These are phyloP conservation scores for Pseudogymnoascus verrucosus DNA, from an alignment of 2,329 filamentous ascomycete genomes.

Conservation along the genomic window DNA sequence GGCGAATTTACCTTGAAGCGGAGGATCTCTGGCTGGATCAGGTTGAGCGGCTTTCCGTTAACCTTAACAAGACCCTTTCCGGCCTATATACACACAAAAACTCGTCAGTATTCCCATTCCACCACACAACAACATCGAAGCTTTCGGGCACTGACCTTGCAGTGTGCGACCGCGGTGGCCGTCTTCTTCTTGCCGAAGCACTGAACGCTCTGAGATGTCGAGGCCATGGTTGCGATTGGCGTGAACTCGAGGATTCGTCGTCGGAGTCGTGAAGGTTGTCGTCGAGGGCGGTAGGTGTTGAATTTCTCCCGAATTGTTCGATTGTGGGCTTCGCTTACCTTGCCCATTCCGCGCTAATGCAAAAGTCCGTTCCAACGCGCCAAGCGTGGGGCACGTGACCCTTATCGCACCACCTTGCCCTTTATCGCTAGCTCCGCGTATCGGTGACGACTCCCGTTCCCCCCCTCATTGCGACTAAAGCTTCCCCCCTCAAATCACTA, in stretches of 20 bases:
- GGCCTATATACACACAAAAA: conserved; percentile 38
- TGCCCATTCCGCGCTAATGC: conserved; percentile 4
- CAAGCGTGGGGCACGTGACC: not conserved
- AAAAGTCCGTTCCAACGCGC: not conserved
- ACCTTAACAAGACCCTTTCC: conserved; percentile 94
- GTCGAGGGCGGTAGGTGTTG: conserved; percentile 7
- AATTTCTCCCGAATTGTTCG: conserved; percentile 7
- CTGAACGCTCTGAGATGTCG: conserved; percentile 75
- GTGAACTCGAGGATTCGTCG: conserved; percentile 8
- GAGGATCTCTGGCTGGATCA: conserved; percentile 93
- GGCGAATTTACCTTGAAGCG: conserved; percentile 70
- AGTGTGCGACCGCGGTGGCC: conserved; percentile 66
- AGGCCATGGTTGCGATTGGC: conserved; percentile 34
- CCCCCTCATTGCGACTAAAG: not conserved
- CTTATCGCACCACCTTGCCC: not conserved
- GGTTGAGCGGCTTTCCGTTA: conserved; percentile 90
- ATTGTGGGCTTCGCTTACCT: conserved; percentile 9
- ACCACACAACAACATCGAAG: not conserved
- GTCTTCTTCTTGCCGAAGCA: conserved; percentile 99
- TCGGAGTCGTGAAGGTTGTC: not conserved
- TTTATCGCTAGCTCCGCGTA: not conserved
- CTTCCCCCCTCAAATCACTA: not conserved
- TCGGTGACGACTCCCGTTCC: not conserved
- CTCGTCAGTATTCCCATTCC: conserved; percentile 20
- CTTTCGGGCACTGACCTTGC: conserved; percentile 51